These are phyloP conservation scores for Elsinoe ampelina DNA, from an alignment of 2,329 filamentous ascomycete species.

Conservation along the genomic window DNA sequence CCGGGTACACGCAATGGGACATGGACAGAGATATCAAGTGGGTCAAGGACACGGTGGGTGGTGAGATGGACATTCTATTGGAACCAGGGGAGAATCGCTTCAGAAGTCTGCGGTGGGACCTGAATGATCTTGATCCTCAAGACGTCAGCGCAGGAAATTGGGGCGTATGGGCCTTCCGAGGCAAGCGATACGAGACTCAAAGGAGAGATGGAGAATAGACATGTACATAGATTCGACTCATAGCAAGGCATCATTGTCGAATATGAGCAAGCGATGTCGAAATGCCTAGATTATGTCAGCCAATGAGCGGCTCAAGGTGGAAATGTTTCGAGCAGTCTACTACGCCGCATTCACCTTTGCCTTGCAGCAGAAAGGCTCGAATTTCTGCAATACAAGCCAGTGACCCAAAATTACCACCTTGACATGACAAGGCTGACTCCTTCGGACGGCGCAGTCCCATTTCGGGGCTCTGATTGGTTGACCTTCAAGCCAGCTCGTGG, in stretches of 20 bases:
- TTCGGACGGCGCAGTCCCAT: background rate
- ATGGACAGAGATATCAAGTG: slow-evolving; percentile 88
- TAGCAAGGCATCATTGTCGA: background rate
- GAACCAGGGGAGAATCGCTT: slow-evolving; percentile 92
- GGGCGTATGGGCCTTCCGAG: slow-evolving; percentile 94
- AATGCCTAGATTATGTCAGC: background rate
- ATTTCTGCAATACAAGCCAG: background rate
- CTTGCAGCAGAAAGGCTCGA: background rate
- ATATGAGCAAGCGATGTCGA: background rate
- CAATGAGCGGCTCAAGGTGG: background rate
- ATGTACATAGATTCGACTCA: slow-evolving; percentile 11
- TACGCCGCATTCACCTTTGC: background rate
- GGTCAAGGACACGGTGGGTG: slow-evolving; percentile 73
- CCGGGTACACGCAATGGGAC: slow-evolving; percentile 91
- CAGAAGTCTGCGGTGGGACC: slow-evolving; percentile 87
- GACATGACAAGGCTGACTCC: background rate
- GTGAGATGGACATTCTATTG: slow-evolving; percentile 86
- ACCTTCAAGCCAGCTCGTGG: background rate
- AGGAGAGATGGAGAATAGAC: slow-evolving; percentile 11
- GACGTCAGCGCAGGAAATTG: slow-evolving; percentile 94
- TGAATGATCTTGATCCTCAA: slow-evolving; percentile 90
- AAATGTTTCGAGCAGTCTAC: background rate
- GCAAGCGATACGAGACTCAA: slow-evolving; percentile 75
- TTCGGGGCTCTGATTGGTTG: background rate
- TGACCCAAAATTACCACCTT: background rate